Base-by-base conservation (phyloP, 2,329 filamentous ascomycete species). In the Podosphaera xanthii region DNA sequence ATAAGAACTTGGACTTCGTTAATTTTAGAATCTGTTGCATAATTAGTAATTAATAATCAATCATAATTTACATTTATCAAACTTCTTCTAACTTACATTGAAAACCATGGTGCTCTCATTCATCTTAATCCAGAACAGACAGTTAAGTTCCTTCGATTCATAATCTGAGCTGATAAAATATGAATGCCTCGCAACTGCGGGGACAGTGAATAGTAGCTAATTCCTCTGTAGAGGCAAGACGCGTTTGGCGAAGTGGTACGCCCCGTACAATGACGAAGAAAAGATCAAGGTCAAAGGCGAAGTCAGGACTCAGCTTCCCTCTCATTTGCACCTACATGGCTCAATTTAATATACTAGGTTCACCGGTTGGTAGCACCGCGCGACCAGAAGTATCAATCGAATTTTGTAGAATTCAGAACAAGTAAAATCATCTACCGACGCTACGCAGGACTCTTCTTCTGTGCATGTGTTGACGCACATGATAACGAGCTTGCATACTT, bases 221-320 rank as follows among this genome's bases (percentile, higher is more conserved):
- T 64, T 10, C 49, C 7, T 30, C 12, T 63, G 38, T 65, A 96
- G 91, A 79, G 92, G 92, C 74, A 98, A 98, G 77, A 98, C 92
- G 67, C 86, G 92, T 67, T 80, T 98, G 64, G 92, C 92, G 64
- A 98, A 98, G 76, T 98, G 91, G 91, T 98, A 98, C 77, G 87
- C 86, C 65, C 91, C 92, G 62, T 98, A 96, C 76, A 94, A 83
- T 73, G 92, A 98, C 77, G 91, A 97, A 72, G 89, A 98, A 72
- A 98, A 98, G 77, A 87, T 98, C 72, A 96, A 95, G 75, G 78
- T 98, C 67, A 98, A 98, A 74, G 92, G 92, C 78, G 92, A 98
- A 76, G 86, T 88, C 74, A 60, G 75, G 9, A 2, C 42, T 60
- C 57, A 10, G 33, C 59, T 46, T 10, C 7, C 58, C 40, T 48